Conservation (phyloP, 495 filamentous ascomycete genomes). For the Neurospora sp. region DNA sequence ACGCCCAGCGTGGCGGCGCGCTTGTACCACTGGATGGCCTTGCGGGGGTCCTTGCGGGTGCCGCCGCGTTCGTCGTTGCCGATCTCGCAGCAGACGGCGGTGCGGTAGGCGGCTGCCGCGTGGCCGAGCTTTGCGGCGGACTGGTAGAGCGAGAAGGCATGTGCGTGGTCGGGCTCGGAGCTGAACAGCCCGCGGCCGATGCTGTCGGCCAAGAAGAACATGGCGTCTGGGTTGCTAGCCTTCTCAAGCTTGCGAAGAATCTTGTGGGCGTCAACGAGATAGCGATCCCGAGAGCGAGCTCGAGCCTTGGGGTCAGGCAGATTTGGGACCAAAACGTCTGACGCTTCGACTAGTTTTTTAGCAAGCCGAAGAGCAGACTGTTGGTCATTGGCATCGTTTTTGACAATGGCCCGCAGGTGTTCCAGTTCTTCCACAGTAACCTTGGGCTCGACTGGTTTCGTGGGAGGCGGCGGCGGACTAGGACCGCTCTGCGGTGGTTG, state of each 20-base stretch:
- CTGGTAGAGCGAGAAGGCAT: slow-evolving; percentile 88
- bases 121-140: slow-evolving; percentile 85
- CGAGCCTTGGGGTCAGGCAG: slow-evolving; percentile 67
- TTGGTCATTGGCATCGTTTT: slow-evolving; percentile 60
- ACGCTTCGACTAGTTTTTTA: slow-evolving; percentile 79
- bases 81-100: slow-evolving; percentile 94
- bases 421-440: slow-evolving; percentile 75
- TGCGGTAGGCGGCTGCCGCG: slow-evolving; percentile 78
- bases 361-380: slow-evolving; percentile 61
- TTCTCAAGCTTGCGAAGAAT: slow-evolving; percentile 76
- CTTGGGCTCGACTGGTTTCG: slow-evolving; percentile 35
- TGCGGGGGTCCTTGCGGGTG: slow-evolving; percentile 78
- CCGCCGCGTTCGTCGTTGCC: slow-evolving; percentile 91
- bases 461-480: slow-evolving; percentile 13
- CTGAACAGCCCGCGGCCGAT: slow-evolving; percentile 60
- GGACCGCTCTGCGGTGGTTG: slow-evolving; percentile 16
- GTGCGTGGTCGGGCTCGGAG: slow-evolving; percentile 60
- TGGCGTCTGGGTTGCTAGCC: slow-evolving; percentile 61
- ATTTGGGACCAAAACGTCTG: slow-evolving; percentile 59
- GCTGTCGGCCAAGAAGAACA: slow-evolving; percentile 89
- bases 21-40: slow-evolving; percentile 97
- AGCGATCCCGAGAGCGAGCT: slow-evolving; percentile 71
- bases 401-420: slow-evolving; percentile 53
- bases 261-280: slow-evolving; percentile 76
- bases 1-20: too few species aligned